Percentiles rank a stretch among this genome's conserved stretches.
Evolutionary conservation across 768 basidiomycete species (phyloP).

Genomic region (Psilocybe tampanensis): DNA sequence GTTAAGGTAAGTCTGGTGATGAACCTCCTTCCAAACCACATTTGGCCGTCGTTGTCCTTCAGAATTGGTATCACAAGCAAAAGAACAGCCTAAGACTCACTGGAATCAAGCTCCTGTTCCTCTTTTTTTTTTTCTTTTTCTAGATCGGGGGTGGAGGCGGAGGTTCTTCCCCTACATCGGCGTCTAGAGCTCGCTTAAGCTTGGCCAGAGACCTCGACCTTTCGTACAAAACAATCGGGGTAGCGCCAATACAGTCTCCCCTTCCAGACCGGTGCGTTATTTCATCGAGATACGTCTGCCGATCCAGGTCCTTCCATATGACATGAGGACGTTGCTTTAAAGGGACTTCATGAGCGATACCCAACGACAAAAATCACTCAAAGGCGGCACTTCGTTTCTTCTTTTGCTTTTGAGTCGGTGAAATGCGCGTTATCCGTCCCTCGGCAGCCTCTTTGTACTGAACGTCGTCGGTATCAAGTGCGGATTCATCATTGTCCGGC

Average conservation of each 20-base stretch:
- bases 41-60: too few relatives aligned
- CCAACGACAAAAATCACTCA: not conserved
- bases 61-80: too few relatives aligned
- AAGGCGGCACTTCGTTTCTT: not conserved
- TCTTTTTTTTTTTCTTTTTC: not conserved
- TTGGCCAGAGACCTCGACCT: not conserved
- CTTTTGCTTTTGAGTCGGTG: not conserved
- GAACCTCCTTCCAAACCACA: too few relatives aligned
- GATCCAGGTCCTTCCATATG: conserved; percentile 11
- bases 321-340: conserved; percentile 10
- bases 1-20: too few relatives aligned
- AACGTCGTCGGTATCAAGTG: conserved; percentile 8
- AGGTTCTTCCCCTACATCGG: too few relatives aligned
- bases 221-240: conserved; percentile 4
- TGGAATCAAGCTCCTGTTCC: not conserved
- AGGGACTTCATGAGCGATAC: not conserved
- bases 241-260: not conserved
- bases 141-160: too few relatives aligned
- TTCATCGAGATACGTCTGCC: conserved; percentile 9
- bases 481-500: conserved; percentile 8
- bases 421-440: not conserved
- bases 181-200: too few relatives aligned
- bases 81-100: not conserved
- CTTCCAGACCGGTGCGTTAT: conserved; percentile 8
- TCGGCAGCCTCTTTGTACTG: conserved; percentile 9